Base-by-base conservation (phyloP, 768 basidiomycete species). In the Stropharia rugosoannulata region DNA sequence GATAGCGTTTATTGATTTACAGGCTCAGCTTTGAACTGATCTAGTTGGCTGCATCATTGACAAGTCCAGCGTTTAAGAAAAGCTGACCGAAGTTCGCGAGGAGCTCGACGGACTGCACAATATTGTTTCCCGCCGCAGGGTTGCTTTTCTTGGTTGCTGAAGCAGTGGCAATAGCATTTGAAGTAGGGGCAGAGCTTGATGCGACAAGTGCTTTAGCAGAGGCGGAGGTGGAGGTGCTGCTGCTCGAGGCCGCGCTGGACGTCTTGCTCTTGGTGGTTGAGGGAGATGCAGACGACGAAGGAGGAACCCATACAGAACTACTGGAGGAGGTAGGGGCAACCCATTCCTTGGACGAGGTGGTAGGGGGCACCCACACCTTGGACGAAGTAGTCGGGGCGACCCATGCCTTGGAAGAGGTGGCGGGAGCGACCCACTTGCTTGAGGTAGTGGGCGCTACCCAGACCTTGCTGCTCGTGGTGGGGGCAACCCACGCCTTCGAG, bases 331-430 rank as follows among this genome's bases (percentile, higher is more conserved):
- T 25, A 13, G 49, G 15, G 32, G 52, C 41, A 27, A 53, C 8
- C 13, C 43, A 37, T 4, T 41, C 44, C 25, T 44, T 40, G 29
- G 57, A 51, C 10, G 62, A 49, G 19, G 57, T 58, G 19, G 55
- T 25, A 25, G 57, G 35, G 86, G 51, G 3, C 82, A 40, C 86
- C 86, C 0, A 37, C 62, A 35, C 64, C 62, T 51, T 71, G 59
- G 18, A 52, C 4, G 10, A 76, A 77, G 63, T 89, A 85, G 75
- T 72, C 77, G 27, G 68, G 58, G 69, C 88, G 89, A 45, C 89
- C 75, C 45, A 82, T 15, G 47, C 53, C 42, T 54, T 59, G 19
- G 35, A 13, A 27, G 54, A 36, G 42, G 49, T 59, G 42, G 57
- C 29, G 12, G 57, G 9, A 5, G 50, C 37, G 4, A 9, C 40